Evolutionary conservation across 73 alveolate species (phyloP), one percentile per base, ranked within the genome.

Genomic region (Effrenium voratum): DNA sequence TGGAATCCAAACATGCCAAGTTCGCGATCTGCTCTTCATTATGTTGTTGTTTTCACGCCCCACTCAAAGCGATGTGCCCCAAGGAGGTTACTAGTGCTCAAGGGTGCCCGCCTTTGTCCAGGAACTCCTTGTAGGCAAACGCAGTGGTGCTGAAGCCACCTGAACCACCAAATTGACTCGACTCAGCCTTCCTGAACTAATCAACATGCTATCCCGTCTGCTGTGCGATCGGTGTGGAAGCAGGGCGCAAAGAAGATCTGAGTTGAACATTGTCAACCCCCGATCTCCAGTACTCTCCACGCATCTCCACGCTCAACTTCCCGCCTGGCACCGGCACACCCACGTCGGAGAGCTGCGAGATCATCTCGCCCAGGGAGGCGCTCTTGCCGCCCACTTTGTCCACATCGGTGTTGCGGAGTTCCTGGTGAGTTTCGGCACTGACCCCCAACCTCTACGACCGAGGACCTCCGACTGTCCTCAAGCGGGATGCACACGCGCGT

Each of bases 331-430:
- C 93, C 5, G 93, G 93, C 47, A 93, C 93, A 45, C 99, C 99
- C 84, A 80, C 93, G 26, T 79, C 94, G 46, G 99, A 80, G n/a
- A 93, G 93, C 86, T 93, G 93, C 70, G 93, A 93, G 75, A 93
- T 80, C 99, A 93, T 93, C 93, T 93, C 99, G 36, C 99, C 99
- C 75, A 93, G n/a, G 46, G 99, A 93, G 1, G 94, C 99, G 38
- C 94, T 59, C 85, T 93, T 93, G 43, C 99, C 99, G 34, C 99
- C 99, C 34, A 93, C 99, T 66, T 80, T 80, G 52, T 79, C 93
- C 93, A 93, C 94, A 47, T 93, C 99, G 55, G 97, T 90, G 97
- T 90, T 90, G 41, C 97, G 97, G 77, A 90, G 57, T 73, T 72
- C 92, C 92, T 82, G 75, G 43, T 22, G 12, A 0, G 34, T 30